These are phyloP conservation scores for Penicillium hordei DNA, from an alignment of 2,329 filamentous ascomycete genomes.

Conservation along the genomic window DNA sequence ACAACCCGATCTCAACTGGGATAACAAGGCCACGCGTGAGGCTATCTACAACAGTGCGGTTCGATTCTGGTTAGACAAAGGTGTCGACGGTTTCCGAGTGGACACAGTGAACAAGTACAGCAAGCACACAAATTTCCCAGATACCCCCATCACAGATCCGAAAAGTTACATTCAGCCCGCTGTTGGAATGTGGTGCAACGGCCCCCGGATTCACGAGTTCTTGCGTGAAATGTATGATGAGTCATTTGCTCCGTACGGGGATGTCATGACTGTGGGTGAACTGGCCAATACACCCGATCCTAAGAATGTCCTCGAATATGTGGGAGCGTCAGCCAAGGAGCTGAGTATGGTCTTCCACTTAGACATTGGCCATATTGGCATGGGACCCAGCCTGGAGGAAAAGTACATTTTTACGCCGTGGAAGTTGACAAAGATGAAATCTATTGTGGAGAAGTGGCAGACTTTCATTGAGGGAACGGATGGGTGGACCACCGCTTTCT, in stretches of 20 bases:
- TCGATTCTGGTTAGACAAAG: conserved; percentile 71
- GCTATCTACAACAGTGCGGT: conserved; percentile 68
- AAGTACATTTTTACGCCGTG: conserved; percentile 48
- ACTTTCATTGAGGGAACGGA: conserved; percentile 49
- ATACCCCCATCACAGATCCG: conserved; percentile 56
- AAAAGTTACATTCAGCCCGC: conserved; percentile 53
- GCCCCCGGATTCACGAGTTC: conserved; percentile 68
- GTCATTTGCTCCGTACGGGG: conserved; percentile 56
- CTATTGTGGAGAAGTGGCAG: conserved; percentile 53
- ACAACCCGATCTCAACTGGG: conserved; percentile 79
- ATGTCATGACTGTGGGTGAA: conserved; percentile 69
- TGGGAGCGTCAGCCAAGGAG: conserved; percentile 58
- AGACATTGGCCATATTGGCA: conserved; percentile 50
- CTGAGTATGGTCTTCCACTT: conserved; percentile 66
- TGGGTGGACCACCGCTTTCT: conserved; percentile 60
- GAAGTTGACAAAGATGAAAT: conserved; percentile 52
- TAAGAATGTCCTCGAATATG: conserved; percentile 58
- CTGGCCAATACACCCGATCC: conserved; percentile 63
- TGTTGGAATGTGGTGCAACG: conserved; percentile 62
- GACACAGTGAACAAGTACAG: conserved; percentile 68
- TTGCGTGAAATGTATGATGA: conserved; percentile 64
- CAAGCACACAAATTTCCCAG: conserved; percentile 48
- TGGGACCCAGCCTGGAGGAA: conserved; percentile 50
- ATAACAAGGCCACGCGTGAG: conserved; percentile 61
- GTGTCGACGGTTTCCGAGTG: conserved; percentile 69